Evolutionary conservation across 345 rosid species (phyloP).

Genomic region (Eucalyptus dawsonii): DNA sequence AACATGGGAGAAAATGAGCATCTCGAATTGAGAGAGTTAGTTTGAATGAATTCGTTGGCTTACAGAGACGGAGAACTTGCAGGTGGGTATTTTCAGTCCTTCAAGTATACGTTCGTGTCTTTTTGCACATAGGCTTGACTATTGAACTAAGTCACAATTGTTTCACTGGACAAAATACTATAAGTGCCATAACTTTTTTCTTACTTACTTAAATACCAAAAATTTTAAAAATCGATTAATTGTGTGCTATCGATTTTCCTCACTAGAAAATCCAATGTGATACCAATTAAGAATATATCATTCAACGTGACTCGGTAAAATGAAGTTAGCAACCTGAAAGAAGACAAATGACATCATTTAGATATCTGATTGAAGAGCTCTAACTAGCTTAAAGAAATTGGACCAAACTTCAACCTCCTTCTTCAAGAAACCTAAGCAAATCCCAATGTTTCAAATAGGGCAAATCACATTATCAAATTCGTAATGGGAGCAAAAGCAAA

Average conservation of each 20-base stretch:
- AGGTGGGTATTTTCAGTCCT: not conserved
- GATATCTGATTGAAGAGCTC: not conserved
- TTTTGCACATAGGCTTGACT: not conserved
- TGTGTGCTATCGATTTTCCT: not conserved
- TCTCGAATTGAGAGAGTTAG: not conserved
- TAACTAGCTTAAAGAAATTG: not conserved
- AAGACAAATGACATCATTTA: not conserved
- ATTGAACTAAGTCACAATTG: not conserved
- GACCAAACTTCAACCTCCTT: not conserved
- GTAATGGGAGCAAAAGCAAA: not conserved
- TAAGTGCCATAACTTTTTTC: not conserved
- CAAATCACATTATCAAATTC: not conserved
- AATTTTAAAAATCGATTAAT: no score
- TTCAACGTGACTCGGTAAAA: not conserved
- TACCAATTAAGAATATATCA: not conserved
- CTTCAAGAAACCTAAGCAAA: not conserved
- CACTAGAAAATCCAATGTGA: no score
- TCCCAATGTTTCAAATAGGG: not conserved
- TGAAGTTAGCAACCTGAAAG: not conserved
- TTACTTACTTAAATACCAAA: no score
- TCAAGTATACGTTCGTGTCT: not conserved
- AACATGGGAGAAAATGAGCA: not conserved
- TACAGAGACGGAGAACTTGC: not conserved
- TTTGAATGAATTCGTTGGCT: not conserved
- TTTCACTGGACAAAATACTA: no score